Base-by-base conservation (phyloP, 345 rosid genomes). In the Abelmoschus esculentus region DNA sequence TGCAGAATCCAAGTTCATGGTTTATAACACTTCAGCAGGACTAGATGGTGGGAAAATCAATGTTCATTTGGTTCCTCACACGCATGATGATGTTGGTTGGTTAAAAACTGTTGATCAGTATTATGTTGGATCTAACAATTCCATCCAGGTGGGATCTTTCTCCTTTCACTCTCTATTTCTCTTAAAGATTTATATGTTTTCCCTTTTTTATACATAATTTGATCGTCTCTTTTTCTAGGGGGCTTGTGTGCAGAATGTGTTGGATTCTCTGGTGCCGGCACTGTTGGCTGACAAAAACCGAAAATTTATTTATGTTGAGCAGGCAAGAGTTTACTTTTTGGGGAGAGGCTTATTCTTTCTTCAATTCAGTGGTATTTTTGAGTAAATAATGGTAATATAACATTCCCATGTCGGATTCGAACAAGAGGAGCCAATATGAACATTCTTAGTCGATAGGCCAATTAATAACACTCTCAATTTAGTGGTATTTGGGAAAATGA, bases 1-100 rank as follows among this genome's bases (percentile, higher is more conserved):
- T 26, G 86, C 73, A 14, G 89, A 87, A 76, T 81, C 96, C 32
- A 84, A 82, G 86, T 91, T 76, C 83, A 88, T 81, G 79, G 87
- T 76, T 36, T 95, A 91, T 76, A 87, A 95, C 81, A 95, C 99
- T 70, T 86, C 96, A n/a, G 85, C 86, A 65, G 73, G 88, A 46
- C 79, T 88, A 26, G 96, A 86, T 65, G 83, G 89, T 3, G 86
- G 81, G 61, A 95, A 95, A 79, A 87, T 95, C 72, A 95, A 95
- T 69, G 99, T 91, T 74, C 99, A 95, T 78, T 74, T 95, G 77
- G 99, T 95, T 72, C 82, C 96, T 78, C 99, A 95, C 72, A 76
- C 96, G 11, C 99, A 95, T 75, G 99, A 88, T 56, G 99, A 95
- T 59, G 99, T 95, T 70, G 99, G 99, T 66, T 91, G 99, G 97